Conservation (phyloP, 768 basidiomycete species). For the Podaxis carcinomalis region DNA sequence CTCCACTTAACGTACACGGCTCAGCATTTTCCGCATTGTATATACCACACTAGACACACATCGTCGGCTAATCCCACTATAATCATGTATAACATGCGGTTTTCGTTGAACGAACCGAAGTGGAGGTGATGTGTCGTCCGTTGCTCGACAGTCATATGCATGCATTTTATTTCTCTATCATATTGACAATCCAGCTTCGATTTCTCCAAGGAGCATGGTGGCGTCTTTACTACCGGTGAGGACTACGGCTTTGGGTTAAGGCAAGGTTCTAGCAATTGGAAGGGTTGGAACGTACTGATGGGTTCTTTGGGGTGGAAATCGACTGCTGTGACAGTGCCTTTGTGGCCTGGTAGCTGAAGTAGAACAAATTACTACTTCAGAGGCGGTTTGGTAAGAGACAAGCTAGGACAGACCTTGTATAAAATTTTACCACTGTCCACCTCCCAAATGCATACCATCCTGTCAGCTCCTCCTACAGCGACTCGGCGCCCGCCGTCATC, state of each 20-base stretch:
- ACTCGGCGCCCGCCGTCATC: constrained; percentile 79
- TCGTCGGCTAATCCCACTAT: constrained; percentile 10
- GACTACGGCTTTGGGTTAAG: constrained; percentile 42
- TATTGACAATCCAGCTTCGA: constrained; percentile 59
- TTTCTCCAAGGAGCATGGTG: constrained; percentile 88
- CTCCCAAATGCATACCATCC: constrained; percentile 85
- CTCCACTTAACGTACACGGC: constrained; percentile 5
- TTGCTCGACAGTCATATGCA: neutral
- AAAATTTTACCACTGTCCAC: constrained; percentile 70
- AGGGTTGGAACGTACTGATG: constrained; percentile 59
- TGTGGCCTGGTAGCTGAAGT: constrained; percentile 85
- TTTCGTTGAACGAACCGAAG: neutral
- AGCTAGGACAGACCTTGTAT: constrained; percentile 59
- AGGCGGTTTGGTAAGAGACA: neutral
- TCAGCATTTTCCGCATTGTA: constrained; percentile 10
- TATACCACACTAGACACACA: constrained; percentile 14
- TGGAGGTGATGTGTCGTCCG: neutral
- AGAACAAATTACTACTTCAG: neutral
- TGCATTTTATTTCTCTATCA: constrained; percentile 21
- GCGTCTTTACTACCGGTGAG: constrained; percentile 91
- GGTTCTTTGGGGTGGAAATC: constrained; percentile 97
- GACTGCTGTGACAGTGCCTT: constrained; percentile 91
- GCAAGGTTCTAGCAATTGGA: neutral
- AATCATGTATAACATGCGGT: constrained; percentile 9
- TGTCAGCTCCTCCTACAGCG: constrained; percentile 87